Evolutionary conservation across 345 rosid species (phyloP).

Genomic region (Erysimum cheiranthoides): DNA sequence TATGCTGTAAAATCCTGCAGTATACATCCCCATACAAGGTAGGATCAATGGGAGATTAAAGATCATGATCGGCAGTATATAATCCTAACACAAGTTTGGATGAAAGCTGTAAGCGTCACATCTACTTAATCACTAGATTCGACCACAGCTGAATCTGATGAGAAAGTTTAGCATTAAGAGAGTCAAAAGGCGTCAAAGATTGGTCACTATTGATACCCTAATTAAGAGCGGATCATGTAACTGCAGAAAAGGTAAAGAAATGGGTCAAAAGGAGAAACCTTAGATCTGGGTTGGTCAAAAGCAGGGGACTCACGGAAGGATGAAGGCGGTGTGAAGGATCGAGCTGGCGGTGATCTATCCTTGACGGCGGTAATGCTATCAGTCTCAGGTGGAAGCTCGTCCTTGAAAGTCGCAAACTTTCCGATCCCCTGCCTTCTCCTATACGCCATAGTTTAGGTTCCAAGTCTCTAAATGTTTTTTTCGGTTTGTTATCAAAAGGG

Average conservation of each 20-base stretch:
- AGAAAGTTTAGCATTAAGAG: not conserved
- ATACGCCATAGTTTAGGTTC: conserved; percentile 67
- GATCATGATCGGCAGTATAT: not conserved
- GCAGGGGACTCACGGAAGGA: conserved; percentile 55
- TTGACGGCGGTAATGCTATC: conserved; percentile 9
- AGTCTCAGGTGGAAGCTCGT: conserved; percentile 53
- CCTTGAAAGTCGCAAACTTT: conserved; percentile 74
- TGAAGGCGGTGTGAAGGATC: conserved; percentile 26
- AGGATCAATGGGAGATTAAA: conserved; percentile 20
- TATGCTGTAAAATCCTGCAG: conserved; percentile 71
- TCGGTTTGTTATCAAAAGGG: not conserved
- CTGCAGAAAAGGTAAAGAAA: not conserved
- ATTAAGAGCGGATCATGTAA: not conserved
- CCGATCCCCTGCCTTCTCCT: conserved; percentile 81
- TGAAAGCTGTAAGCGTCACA: not conserved
- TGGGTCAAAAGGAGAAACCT: conserved; percentile 48
- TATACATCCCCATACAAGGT: not conserved
- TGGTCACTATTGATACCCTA: not conserved
- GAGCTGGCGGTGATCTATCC: conserved; percentile 31
- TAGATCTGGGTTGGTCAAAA: conserved; percentile 53
- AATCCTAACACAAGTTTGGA: not conserved
- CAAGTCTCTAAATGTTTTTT: not conserved
- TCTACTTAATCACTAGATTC: not conserved
- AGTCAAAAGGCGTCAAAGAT: conserved; percentile 23
- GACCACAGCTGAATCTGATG: conserved; percentile 19